A percentile compares a stretch with the other conserved stretches of the same genome.
These are phyloP conservation scores for Cercospora sp. DNA, from an alignment of 2,329 filamentous ascomycete genomes.

Conservation along the genomic window DNA sequence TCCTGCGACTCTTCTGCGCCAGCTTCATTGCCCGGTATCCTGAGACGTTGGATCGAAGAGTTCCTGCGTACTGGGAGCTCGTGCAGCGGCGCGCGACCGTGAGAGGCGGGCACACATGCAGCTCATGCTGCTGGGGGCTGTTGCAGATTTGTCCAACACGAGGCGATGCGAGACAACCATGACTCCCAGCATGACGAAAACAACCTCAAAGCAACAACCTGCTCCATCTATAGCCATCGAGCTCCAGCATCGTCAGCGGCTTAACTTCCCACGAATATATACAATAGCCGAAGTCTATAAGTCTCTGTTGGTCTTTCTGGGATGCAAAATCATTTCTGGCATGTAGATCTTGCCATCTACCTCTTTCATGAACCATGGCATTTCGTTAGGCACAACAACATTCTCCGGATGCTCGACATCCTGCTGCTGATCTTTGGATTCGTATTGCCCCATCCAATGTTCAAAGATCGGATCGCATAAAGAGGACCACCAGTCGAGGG, in stretches of 20 bases:
- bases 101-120: neutral
- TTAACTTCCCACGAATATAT: neutral
- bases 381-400: conserved; percentile 23
- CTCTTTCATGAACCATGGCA: conserved; percentile 36
- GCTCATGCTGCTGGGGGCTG: neutral
- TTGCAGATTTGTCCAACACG: neutral
- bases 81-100: neutral
- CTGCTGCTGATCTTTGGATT: neutral
- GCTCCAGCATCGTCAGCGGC: neutral
- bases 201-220: neutral
- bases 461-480: conserved; percentile 40
- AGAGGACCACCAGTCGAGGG: conserved; percentile 39
- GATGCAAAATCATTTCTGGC: conserved; percentile 45
- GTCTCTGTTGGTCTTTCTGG: conserved; percentile 38
- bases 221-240: neutral
- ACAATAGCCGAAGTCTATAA: neutral
- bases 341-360: conserved; percentile 38
- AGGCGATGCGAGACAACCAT: neutral
- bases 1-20: neutral
- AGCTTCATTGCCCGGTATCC: neutral
- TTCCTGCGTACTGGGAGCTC: no score
- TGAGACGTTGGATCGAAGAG: neutral
- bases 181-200: neutral
- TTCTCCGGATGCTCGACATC: conserved; percentile 3
- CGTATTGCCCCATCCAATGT: conserved; percentile 37